Conservation (phyloP, 176 grass and related monocot genomes). For the Ampelocalamus luodianensis region DNA sequence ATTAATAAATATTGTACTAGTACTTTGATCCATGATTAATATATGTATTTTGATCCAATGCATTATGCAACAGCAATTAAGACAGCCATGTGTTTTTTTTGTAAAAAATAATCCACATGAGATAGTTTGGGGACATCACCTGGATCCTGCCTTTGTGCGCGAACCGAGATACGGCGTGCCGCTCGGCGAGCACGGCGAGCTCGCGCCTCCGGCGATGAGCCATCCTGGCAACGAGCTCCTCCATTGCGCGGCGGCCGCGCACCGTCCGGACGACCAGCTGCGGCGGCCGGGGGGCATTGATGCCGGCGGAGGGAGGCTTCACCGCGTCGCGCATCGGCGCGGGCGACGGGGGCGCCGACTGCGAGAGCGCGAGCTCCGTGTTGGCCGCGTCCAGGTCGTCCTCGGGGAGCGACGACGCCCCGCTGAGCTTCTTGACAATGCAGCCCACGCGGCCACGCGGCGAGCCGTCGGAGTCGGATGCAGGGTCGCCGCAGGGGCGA, state of each 20-base stretch:
- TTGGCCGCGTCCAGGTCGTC: slow-evolving; percentile 43
- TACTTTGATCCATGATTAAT: slow-evolving; percentile 15
- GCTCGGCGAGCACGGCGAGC: slow-evolving; percentile 59
- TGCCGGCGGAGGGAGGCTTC: not conserved
- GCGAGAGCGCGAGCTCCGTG: slow-evolving; percentile 19
- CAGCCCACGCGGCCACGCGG: slow-evolving; percentile 52
- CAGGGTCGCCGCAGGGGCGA: slow-evolving; percentile 15
- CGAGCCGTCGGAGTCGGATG: slow-evolving; percentile 45
- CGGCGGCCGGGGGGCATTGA: slow-evolving; percentile 10
- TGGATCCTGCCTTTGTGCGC: slow-evolving; percentile 76
- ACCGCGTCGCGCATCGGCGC: not conserved
- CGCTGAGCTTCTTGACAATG: slow-evolving; percentile 65
- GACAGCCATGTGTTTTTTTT: not conserved
- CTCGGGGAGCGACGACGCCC: slow-evolving; percentile 54
- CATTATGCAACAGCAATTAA: slow-evolving; percentile 6
- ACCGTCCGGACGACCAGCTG: slow-evolving; percentile 50
- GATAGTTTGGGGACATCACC: slow-evolving; percentile 29
- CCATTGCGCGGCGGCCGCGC: slow-evolving; percentile 66
- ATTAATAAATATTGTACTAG: not conserved
- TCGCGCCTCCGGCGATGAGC: slow-evolving; percentile 69
- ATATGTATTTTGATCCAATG: not conserved
- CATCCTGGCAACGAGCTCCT: slow-evolving; percentile 77
- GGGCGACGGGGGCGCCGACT: slow-evolving; percentile 50
- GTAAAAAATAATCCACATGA: not conserved
- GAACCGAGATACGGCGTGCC: slow-evolving; percentile 69